Evolutionary conservation across 768 basidiomycete species (phyloP).

Genomic region (Tulasnella sp.): DNA sequence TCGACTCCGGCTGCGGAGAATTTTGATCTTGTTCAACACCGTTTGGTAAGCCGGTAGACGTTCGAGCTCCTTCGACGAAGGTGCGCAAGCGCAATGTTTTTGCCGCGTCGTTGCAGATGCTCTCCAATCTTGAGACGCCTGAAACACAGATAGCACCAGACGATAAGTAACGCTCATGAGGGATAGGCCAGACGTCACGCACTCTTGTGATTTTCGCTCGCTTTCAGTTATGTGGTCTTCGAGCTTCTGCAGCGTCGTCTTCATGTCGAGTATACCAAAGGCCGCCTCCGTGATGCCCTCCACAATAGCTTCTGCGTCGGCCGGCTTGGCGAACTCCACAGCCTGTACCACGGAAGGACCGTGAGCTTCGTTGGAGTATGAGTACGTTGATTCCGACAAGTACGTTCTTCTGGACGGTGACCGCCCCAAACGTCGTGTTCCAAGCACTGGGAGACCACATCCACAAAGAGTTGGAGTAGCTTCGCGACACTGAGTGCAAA

Average conservation of each 20-base stretch:
- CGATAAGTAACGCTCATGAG: neutral
- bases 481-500: constrained; percentile 38
- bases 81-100: constrained; percentile 60
- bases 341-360: too few species aligned
- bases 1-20: constrained; percentile 85
- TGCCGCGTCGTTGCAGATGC: constrained; percentile 65
- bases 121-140: constrained; percentile 67
- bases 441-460: constrained; percentile 24
- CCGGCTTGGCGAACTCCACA: constrained; percentile 58
- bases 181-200: constrained; percentile 33
- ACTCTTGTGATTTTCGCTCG: constrained; percentile 72
- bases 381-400: too few species aligned
- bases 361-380: too few species aligned
- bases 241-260: constrained; percentile 62
- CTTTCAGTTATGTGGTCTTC: constrained; percentile 65
- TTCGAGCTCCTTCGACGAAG: constrained; percentile 75
- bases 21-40: constrained; percentile 78
- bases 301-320: constrained; percentile 32
- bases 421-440: too few species aligned
- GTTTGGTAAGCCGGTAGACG: constrained; percentile 66
- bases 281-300: constrained; percentile 71
- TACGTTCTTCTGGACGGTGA: too few species aligned
- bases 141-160: neutral
- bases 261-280: constrained; percentile 74
- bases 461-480: constrained; percentile 60